A percentile compares a stretch with the other conserved stretches of the same genome.
Conservation (phyloP, 345 rosid genomes). For the Aquilaria malaccensis region DNA sequence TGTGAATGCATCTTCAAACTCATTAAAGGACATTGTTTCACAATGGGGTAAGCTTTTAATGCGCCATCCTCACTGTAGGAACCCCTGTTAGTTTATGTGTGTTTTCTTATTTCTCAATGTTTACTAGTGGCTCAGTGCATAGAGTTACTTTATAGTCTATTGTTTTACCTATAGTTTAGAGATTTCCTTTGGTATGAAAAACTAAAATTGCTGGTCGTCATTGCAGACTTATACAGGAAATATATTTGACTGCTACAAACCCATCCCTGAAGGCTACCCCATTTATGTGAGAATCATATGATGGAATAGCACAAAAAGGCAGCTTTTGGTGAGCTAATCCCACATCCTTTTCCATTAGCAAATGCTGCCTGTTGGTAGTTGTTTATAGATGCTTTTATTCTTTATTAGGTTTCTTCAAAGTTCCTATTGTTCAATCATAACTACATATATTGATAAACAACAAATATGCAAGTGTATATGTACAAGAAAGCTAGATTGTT, state of each 20-base stretch:
- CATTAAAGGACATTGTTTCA: no score
- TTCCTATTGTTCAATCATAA: constrained; percentile 11
- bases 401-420: constrained; percentile 10
- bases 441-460: background rate
- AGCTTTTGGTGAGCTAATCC: constrained; percentile 78
- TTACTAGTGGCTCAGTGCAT: no score
- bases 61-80: no score
- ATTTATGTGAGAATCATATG: constrained; percentile 66
- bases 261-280: constrained; percentile 79
- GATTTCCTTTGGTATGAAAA: background rate
- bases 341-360: constrained; percentile 96
- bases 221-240: constrained; percentile 95
- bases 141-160: no score
- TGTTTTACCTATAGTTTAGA: background rate
- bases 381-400: constrained; percentile 4
- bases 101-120: no score
- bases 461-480: no score
- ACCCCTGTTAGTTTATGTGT: no score
- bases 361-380: constrained; percentile 89
- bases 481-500: no score
- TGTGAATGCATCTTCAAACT: no score
- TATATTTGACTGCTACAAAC: constrained; percentile 89
- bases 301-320: constrained; percentile 90
- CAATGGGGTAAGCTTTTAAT: no score
- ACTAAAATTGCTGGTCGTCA: constrained; percentile 18